Percentiles rank a stretch among this genome's conserved stretches.
Evolutionary conservation across 2,329 filamentous ascomycete genomes (phyloP).

Genomic region (Aspergillus sp.): DNA sequence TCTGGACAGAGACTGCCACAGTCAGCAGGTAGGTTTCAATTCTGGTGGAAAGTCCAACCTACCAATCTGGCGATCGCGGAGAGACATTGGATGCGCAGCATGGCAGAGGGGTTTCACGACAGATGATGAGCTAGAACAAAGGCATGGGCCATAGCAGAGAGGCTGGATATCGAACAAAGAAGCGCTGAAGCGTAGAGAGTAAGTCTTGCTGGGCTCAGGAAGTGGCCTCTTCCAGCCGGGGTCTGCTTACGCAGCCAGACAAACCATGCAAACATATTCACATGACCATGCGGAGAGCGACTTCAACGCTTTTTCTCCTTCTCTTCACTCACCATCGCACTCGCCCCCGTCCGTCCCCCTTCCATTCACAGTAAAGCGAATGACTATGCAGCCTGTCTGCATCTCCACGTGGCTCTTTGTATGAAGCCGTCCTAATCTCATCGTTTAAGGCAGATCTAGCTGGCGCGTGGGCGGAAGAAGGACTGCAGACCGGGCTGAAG

Average conservation of each 20-base stretch:
- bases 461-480: conserved; percentile 2
- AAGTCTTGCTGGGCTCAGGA: conserved; percentile 12
- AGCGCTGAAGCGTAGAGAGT: neutral
- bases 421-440: conserved; percentile 22
- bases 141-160: conserved; percentile 12
- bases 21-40: conserved; percentile 1
- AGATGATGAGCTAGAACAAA: conserved; percentile 5
- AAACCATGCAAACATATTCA: conserved; percentile 17
- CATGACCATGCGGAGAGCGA: neutral
- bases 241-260: conserved; percentile 18
- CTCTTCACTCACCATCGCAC: conserved; percentile 7
- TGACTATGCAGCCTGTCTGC: conserved; percentile 26
- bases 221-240: conserved; percentile 18
- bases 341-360: conserved; percentile 7
- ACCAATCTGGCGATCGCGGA: conserved; percentile 66
- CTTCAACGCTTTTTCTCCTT: conserved; percentile 2
- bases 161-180: neutral
- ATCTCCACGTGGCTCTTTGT: conserved; percentile 25
- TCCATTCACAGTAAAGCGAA: conserved; percentile 29
- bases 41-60: conserved; percentile 22
- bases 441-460: conserved; percentile 20
- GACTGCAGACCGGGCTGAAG: conserved; percentile 4
- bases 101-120: conserved; percentile 25
- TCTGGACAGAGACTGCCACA: conserved; percentile 74
- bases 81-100: conserved; percentile 49